Conservation (phyloP, 768 basidiomycete species). For the Pisolithus tinctorius region DNA sequence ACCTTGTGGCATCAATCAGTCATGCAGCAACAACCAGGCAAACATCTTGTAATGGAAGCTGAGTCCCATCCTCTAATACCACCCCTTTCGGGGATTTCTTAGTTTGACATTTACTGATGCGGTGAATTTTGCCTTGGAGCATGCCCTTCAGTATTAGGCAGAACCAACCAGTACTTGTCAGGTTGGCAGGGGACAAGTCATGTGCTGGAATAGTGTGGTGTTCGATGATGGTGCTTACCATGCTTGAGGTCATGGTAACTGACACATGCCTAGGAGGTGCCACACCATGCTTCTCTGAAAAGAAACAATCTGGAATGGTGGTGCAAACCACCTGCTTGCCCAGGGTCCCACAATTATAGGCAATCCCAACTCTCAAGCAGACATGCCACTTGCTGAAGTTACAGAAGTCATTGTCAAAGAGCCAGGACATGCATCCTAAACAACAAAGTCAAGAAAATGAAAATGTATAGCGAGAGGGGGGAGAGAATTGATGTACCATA, state of each 20-base stretch:
- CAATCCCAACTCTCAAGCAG: not conserved
- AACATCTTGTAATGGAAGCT: no score
- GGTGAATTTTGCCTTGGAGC: not conserved
- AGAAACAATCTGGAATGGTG: not conserved
- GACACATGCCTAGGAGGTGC: not conserved
- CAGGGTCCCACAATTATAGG: not conserved
- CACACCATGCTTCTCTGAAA: not conserved
- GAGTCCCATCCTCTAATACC: no score
- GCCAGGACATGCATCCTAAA: not conserved
- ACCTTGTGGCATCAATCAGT: no score
- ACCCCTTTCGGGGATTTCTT: no score
- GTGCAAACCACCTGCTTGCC: not conserved
- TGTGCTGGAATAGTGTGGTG: not conserved
- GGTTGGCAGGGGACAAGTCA: not conserved
- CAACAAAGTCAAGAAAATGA: not conserved
- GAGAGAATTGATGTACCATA: no score
- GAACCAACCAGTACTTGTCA: not conserved
- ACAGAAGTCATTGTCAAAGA: not conserved
- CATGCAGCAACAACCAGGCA: no score
- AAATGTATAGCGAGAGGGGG: not conserved
- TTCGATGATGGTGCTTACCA: not conserved
- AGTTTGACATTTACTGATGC: no score
- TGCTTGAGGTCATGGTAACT: not conserved
- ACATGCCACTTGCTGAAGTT: not conserved
- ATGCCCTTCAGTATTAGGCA: not conserved